Base-by-base conservation (phyloP, 768 basidiomycete genomes). In the Kwoniella bestiolae region DNA sequence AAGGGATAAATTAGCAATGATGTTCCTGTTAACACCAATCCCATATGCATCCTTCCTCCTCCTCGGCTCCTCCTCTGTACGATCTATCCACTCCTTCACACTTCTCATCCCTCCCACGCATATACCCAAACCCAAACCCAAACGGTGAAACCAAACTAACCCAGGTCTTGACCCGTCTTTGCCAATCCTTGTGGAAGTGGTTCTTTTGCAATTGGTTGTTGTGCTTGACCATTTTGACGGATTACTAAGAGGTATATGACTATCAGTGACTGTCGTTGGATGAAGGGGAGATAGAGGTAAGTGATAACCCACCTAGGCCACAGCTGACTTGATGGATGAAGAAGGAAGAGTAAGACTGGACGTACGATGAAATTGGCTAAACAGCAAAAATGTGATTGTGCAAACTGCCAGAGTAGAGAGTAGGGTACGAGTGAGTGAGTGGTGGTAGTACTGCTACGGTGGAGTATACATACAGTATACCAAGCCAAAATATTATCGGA, bases 131-230 rank as follows among this genome's bases (percentile, higher is more conserved):
- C 21, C 46, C 31, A n/a, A 41, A 29, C 3, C 23, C 18, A 16
- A n/a, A 25, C 9, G 5, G 21, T 14, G 16, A 63, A 56, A 14
- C 18, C 46, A n/a, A 31, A 72, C 68, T 55, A 52, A 72, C 68
- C 73, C 75, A 74, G 58, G 73, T 72, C 76, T 74, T 74, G 56
- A 73, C 67, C 60, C 79, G 76, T 60, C 76, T 62, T 83, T 98
- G 95, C 94, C 94, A 98, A 83, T 98, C 94, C 89, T 98, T 98
- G 86, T 88, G 91, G 78, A 79, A 79, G 68, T 79, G 76, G 69
- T 77, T 76, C 65, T 77, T 77, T 59, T 68, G 75, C 58, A 79
- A 65, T 62, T 75, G 70, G 67, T 79, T 79, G 78, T 79, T 79
- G 78, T 79, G 78, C 70, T 75, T 75, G 69, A 79, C 77, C 77